phyloP scores from a whole-genome alignment of 768 basidiomycete genomes.

The Naganishia antarctica region DNA sequence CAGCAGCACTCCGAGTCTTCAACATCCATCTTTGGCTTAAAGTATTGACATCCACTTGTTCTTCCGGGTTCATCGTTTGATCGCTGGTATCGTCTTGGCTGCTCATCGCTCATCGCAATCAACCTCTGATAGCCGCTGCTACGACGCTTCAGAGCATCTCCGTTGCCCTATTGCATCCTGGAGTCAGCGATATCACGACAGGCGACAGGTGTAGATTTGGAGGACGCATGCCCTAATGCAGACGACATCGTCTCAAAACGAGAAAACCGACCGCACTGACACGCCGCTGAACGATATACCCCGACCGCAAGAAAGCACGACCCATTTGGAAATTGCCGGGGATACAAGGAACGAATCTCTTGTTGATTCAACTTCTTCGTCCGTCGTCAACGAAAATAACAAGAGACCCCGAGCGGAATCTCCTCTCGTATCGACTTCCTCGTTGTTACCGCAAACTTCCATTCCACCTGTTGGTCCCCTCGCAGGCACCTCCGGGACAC shows the following conservation, averaged over 20 bases:
- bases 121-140: too few species aligned
- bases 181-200: not conserved
- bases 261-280: constrained; percentile 15
- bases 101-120: too few species aligned
- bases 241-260: constrained; percentile 4
- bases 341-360: not conserved
- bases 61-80: too few species aligned
- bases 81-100: too few species aligned
- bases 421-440: not conserved
- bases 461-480: not conserved
- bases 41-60: not conserved
- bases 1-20: not conserved
- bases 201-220: not conserved
- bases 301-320: not conserved
- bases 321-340: not conserved
- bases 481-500: not conserved
- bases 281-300: constrained; percentile 2
- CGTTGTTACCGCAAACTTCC: not conserved
- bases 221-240: constrained; percentile 10
- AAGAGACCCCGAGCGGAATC: constrained; percentile 17
- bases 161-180: not conserved
- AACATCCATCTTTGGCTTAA: too few species aligned
- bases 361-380: not conserved
- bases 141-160: not conserved
- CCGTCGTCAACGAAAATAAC: constrained; percentile 18